Evolutionary conservation across 2,329 filamentous ascomycete genomes (phyloP), one percentile per base, ranked within the genome.

Genomic region (Huntiella moniliformis): DNA sequence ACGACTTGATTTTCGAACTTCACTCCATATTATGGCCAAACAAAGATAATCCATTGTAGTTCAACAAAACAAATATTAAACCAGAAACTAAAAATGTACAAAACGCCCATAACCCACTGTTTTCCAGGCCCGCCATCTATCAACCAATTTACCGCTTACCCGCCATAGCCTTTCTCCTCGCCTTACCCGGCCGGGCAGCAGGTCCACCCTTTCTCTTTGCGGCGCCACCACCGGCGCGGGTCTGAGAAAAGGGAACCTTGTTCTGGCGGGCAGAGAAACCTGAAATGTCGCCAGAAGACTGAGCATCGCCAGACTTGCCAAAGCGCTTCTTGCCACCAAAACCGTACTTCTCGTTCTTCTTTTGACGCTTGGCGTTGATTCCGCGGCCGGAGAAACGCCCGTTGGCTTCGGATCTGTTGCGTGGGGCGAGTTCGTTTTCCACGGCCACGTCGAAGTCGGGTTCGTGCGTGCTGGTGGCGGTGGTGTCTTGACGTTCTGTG

Each of bases 251-350:
- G 3, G 42, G 42, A 12, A 44, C 38, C 43, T 47, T 50, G 35
- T 52, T 52, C 37, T 77, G 82, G 68, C 79, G 85, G 34, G 70
- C 71, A 46, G 79, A 86, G 66, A 92, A 96, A 1, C 74, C 76
- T 51, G 75, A 75, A 54, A 92, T 65, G 60, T 98, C 91, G 51
- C 75, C 79, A 40, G 78, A 86, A 53, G 83, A 92, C 51, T 72
- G 59, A 42, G 87, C 86, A 62, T 95, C 87, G 54, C 85, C 85
- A 51, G 86, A 94, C 74, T 98, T 98, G 47, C 71, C 64, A 60
- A 86, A 78, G 46, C 81, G 72, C 72, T 98, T 98, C 76, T 94
- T 95, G 55, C 91, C 91, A 50, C 91, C 91, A 57, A 88, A 94
- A 17, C 91, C 91, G 60, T 79, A 96, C 67, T 94, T 95, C 53